phyloP scores from a whole-genome alignment of 2,329 filamentous ascomycete species.

The Colletotrichum limetticola region DNA sequence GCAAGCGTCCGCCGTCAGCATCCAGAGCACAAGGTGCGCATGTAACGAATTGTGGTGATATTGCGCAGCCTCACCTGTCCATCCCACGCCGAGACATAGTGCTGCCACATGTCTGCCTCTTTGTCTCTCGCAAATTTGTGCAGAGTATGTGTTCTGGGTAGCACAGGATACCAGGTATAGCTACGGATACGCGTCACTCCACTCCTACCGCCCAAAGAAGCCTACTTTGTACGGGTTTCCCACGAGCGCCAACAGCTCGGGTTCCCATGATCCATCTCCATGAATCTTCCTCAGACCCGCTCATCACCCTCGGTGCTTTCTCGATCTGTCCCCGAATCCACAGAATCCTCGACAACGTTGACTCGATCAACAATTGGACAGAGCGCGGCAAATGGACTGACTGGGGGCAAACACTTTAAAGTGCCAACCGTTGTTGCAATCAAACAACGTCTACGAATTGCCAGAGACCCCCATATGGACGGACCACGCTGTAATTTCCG shows the following conservation, averaged over 20 bases:
- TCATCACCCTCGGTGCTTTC: constrained; percentile 5
- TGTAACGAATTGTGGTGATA: not conserved
- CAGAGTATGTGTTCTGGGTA: not conserved
- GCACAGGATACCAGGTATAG: not conserved
- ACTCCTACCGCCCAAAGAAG: not conserved
- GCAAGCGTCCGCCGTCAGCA: not conserved
- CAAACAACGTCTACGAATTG: constrained; percentile 24
- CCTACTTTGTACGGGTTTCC: not conserved
- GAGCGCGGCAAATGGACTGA: constrained; percentile 18
- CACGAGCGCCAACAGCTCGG: not conserved
- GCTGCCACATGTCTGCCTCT: constrained; percentile 1
- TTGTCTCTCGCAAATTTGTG: not conserved
- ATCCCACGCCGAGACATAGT: constrained; percentile 15
- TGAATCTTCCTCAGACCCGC: constrained; percentile 10
- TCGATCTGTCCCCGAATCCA: constrained; percentile 10
- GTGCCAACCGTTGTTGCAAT: constrained; percentile 22
- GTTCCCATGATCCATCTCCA: not conserved
- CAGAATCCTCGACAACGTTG: constrained; percentile 7
- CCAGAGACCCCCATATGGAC: constrained; percentile 21
- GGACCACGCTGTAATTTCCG: constrained; percentile 33
- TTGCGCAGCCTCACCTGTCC: constrained; percentile 6
- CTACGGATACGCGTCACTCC: not conserved
- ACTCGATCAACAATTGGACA: constrained; percentile 29
- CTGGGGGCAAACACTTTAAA: constrained; percentile 6
- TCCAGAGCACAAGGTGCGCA: not conserved